phyloP scores from a whole-genome alignment of 176 grass and related monocot species.

The Miscanthus lutarioriparius region DNA sequence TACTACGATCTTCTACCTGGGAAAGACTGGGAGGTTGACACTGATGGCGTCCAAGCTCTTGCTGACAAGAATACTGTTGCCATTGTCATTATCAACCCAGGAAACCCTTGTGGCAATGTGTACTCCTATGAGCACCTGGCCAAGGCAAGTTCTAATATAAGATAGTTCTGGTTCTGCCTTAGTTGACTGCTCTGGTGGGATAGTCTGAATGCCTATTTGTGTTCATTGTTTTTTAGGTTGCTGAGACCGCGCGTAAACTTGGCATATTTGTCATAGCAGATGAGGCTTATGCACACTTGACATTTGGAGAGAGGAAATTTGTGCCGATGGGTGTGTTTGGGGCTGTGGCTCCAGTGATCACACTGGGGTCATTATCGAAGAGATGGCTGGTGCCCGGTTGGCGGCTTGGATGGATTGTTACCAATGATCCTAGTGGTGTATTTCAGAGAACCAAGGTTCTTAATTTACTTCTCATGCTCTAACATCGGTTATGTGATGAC shows the following conservation, averaged over 20 bases:
- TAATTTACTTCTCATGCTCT: background rate
- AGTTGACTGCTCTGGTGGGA: background rate
- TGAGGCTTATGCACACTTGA: conserved; percentile 63
- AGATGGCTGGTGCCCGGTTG: conserved; percentile 49
- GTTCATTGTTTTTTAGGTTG: conserved; percentile 37
- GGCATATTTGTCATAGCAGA: conserved; percentile 73
- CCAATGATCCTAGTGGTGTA: conserved; percentile 50
- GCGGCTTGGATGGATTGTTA: conserved; percentile 81
- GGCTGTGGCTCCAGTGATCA: conserved; percentile 52
- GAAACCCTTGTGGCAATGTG: conserved; percentile 79
- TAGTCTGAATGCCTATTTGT: background rate
- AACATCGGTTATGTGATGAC: background rate
- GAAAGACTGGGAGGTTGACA: conserved; percentile 66
- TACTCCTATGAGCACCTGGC: conserved; percentile 62
- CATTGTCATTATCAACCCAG: conserved; percentile 73
- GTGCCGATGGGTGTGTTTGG: conserved; percentile 67
- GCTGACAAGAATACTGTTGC: conserved; percentile 66
- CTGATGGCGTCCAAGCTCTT: conserved; percentile 41
- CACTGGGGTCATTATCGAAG: conserved; percentile 75
- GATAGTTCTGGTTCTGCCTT: background rate
- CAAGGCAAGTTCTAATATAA: conserved; percentile 31
- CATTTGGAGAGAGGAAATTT: conserved; percentile 56
- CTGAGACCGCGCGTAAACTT: conserved; percentile 57
- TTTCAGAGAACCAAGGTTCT: conserved; percentile 61
- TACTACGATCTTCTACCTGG: conserved; percentile 62